A percentile compares a stretch with the other conserved stretches of the same genome.
Evolutionary conservation across 106 monocot genomes (phyloP).

Genomic region (Acorus calamus): DNA sequence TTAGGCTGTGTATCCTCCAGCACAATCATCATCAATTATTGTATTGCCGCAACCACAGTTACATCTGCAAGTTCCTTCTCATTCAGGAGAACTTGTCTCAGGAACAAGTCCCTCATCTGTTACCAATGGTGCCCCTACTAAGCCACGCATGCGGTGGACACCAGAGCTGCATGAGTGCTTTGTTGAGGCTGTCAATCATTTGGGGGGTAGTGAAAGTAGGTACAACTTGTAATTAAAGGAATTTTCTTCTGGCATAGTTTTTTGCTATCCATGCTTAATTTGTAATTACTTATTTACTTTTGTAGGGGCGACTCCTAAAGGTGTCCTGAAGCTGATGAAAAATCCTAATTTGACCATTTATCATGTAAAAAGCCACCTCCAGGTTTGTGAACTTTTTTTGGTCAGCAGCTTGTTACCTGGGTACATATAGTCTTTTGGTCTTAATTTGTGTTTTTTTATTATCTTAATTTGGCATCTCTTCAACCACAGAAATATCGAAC

Average conservation of each 20-base stretch:
- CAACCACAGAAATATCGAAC: conserved; percentile 82
- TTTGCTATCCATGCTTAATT: background rate
- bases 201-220: conserved; percentile 91
- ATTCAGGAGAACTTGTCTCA: conserved; percentile 25
- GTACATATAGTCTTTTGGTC: background rate
- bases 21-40: conserved; percentile 11
- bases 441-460: background rate
- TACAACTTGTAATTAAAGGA: background rate
- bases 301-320: conserved; percentile 87
- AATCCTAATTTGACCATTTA: conserved; percentile 76
- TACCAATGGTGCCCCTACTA: conserved; percentile 29
- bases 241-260: background rate
- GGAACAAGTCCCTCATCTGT: conserved; percentile 22
- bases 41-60: conserved; percentile 16
- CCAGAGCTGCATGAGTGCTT: conserved; percentile 82
- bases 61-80: conserved; percentile 25
- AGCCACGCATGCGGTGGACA: conserved; percentile 77
- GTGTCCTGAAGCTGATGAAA: conserved; percentile 85
- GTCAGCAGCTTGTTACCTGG: background rate
- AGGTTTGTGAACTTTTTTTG: conserved; percentile 31
- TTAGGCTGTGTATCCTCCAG: conserved; percentile 17
- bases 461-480: conserved; percentile 10
- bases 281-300: background rate
- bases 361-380: conserved; percentile 94
- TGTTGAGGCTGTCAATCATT: conserved; percentile 75